Evolutionary conservation across 495 filamentous ascomycete species (phyloP).

Genomic region (Aspergillus haitiensis): DNA sequence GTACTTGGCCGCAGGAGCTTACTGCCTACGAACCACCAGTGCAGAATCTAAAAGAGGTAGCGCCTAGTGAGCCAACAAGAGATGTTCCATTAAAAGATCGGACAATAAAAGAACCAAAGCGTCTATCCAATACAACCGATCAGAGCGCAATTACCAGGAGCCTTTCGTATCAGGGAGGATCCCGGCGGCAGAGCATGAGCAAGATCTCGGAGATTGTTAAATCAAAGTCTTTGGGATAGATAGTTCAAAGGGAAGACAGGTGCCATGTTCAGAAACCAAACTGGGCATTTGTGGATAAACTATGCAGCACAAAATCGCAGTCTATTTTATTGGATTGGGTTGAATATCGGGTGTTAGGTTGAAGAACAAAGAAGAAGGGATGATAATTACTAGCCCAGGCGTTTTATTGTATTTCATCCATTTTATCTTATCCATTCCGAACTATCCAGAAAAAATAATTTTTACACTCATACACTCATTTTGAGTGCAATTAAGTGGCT

Average conservation of each 20-base stretch:
- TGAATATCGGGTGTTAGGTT: no score
- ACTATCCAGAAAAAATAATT: background rate
- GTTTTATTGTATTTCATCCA: background rate
- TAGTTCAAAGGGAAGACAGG: background rate
- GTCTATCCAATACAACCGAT: background rate
- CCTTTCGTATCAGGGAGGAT: background rate
- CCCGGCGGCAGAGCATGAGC: constrained; percentile 5
- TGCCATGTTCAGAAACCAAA: background rate
- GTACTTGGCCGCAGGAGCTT: background rate
- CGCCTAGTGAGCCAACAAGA: background rate
- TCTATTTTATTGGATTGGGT: no score
- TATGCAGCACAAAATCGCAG: no score
- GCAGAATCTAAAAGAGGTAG: background rate
- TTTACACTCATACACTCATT: background rate
- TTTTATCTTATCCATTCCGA: background rate
- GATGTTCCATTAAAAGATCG: constrained; percentile 1
- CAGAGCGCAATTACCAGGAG: background rate
- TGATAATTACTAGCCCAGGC: background rate
- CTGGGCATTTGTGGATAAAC: no score
- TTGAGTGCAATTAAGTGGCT: background rate
- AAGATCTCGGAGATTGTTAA: constrained; percentile 4
- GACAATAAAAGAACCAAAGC: background rate
- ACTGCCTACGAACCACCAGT: background rate
- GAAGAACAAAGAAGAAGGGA: background rate
- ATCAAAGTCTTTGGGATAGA: constrained; percentile 4